Evolutionary conservation across 306 rosid genomes (phyloP).

Genomic region (Styphnolobium japonicum): DNA sequence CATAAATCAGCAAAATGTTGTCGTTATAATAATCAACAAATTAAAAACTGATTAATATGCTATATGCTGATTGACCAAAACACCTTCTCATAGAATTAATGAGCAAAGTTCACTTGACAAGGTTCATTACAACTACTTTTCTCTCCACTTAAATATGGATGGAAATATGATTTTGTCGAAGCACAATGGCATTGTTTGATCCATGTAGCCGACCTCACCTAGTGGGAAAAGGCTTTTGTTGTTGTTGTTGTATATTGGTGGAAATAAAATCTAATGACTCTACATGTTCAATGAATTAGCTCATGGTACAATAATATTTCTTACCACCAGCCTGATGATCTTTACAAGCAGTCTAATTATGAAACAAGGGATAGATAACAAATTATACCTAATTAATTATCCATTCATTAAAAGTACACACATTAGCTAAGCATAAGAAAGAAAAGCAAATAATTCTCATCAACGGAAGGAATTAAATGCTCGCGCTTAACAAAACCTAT

Average conservation of each 20-base stretch:
- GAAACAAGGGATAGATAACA: not conserved
- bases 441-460: not conserved
- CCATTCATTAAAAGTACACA: not conserved
- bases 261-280: not conserved
- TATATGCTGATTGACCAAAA: not conserved
- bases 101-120: not conserved
- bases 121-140: slow-evolving; percentile 1
- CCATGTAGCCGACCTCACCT: too few species aligned
- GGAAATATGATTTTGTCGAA: too few species aligned
- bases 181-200: too few species aligned
- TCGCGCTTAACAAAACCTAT: not conserved
- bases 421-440: not conserved
- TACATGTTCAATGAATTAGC: not conserved
- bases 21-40: not conserved
- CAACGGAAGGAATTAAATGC: not conserved
- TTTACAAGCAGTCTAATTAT: not conserved
- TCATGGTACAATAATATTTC: not conserved
- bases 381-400: not conserved
- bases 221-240: too few species aligned
- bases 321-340: not conserved
- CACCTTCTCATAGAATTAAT: not conserved
- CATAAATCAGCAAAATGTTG: not conserved
- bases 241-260: too few species aligned
- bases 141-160: not conserved
- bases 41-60: not conserved